Conservation (phyloP, 331 rosid species). For the Quercus phellos region DNA sequence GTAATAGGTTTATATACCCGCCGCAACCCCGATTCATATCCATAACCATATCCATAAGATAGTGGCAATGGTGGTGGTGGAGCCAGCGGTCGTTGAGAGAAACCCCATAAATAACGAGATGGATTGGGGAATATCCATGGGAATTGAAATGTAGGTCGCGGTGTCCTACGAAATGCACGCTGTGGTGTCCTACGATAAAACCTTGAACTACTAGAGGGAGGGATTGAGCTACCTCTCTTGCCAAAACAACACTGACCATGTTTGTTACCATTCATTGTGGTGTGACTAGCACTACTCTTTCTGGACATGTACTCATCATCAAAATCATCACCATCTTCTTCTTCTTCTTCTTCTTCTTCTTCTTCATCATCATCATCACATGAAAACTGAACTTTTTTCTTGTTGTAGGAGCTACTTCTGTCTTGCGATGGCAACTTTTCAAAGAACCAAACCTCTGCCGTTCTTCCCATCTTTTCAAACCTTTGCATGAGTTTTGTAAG, state of each 20-base stretch:
- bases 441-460: background rate
- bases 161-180: too few species aligned
- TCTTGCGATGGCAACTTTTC: background rate
- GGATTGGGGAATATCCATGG: too few species aligned
- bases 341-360: accelerated
- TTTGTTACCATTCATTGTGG: background rate
- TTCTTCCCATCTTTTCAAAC: background rate
- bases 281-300: background rate
- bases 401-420: background rate
- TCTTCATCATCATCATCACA: background rate
- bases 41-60: background rate
- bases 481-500: background rate
- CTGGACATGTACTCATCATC: background rate
- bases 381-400: background rate
- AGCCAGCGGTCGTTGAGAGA: background rate
- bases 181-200: too few species aligned
- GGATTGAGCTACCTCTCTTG: too few species aligned
- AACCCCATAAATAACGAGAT: background rate
- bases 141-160: too few species aligned
- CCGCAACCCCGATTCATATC: background rate
- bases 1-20: background rate
- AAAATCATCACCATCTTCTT: background rate
- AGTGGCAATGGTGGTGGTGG: background rate
- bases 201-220: background rate
- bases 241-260: too few species aligned